phyloP scores from a whole-genome alignment of 1,284 basidiomycete genomes.

The Cryptococcus sp. region DNA sequence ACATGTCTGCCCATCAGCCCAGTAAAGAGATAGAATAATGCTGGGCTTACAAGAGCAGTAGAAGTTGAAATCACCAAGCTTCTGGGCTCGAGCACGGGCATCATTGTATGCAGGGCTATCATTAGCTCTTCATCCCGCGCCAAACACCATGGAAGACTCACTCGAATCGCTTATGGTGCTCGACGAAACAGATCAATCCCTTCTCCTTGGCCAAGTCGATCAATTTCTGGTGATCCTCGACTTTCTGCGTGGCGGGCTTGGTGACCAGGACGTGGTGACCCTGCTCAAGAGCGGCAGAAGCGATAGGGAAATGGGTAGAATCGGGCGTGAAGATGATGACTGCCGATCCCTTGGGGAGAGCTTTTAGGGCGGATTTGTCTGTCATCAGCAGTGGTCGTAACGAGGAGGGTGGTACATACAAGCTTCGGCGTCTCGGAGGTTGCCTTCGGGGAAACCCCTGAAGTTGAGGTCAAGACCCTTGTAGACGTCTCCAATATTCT shows the following conservation, averaged over 20 bases:
- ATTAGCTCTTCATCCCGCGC: not conserved
- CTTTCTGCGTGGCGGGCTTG: conserved; percentile 83
- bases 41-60: conserved; percentile 42
- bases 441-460: conserved; percentile 69
- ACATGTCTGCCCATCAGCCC: conserved; percentile 57
- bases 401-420: conserved; percentile 55
- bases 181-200: conserved; percentile 82
- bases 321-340: conserved; percentile 61
- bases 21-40: not conserved
- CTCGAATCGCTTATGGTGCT: conserved; percentile 73
- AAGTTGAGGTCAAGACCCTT: conserved; percentile 72
- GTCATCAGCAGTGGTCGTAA: not conserved
- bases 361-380: conserved; percentile 85
- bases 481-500: conserved; percentile 79
- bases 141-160: conserved; percentile 16
- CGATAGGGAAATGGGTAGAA: conserved; percentile 76
- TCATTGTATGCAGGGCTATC: conserved; percentile 77
- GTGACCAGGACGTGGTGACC: conserved; percentile 85
- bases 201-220: conserved; percentile 68
- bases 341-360: conserved; percentile 72
- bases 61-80: conserved; percentile 87
- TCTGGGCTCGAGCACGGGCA: conserved; percentile 65
- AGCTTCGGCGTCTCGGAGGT: conserved; percentile 68
- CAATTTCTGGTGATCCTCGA: conserved; percentile 74
- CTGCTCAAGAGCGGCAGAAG: conserved; percentile 75